These are phyloP conservation scores for Macrolepiota dolichaula DNA, from an alignment of 768 basidiomycete genomes.

Conservation along the genomic window DNA sequence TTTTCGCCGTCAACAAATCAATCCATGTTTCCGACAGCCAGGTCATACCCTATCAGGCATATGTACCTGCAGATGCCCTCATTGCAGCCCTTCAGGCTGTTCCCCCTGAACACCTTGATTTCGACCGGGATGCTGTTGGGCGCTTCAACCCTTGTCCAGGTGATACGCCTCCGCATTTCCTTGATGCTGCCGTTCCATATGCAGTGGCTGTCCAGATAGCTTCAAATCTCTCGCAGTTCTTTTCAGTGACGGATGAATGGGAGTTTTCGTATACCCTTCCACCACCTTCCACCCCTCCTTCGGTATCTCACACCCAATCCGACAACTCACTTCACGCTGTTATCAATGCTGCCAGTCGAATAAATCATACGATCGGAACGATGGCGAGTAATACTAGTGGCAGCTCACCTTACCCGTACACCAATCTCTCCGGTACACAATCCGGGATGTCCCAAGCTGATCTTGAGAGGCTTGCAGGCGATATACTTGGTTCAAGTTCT, in stretches of 20 bases:
- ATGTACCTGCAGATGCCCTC: conserved; percentile 51
- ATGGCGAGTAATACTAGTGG: background rate
- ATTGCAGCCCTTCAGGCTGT: conserved; percentile 45
- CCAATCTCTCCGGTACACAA: conserved; percentile 3
- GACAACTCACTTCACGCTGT: conserved; percentile 37
- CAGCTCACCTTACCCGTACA: conserved; percentile 10
- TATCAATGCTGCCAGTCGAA: conserved; percentile 42
- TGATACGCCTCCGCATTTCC: conserved; percentile 32
- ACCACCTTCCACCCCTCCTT: conserved; percentile 15
- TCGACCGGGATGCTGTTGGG: conserved; percentile 34
- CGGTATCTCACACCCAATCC: conserved; percentile 15
- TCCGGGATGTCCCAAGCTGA: background rate
- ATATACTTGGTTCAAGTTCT: conserved; percentile 3
- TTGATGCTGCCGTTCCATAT: conserved; percentile 57
- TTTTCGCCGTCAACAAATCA: conserved; percentile 55
- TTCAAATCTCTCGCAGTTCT: conserved; percentile 55
- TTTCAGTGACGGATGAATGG: conserved; percentile 75
- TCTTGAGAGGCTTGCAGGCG: background rate
- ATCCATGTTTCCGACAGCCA: conserved; percentile 49
- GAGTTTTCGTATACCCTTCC: conserved; percentile 51
- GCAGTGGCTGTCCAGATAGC: conserved; percentile 74
- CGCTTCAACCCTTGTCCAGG: conserved; percentile 52
- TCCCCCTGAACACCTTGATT: conserved; percentile 40
- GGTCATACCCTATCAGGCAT: conserved; percentile 75
- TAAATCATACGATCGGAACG: conserved; percentile 29